Evolutionary conservation across 2,329 filamentous ascomycete genomes (phyloP), one percentile per base, ranked within the genome.

Genomic region (Immersiporthe knoxdaviesiana): DNA sequence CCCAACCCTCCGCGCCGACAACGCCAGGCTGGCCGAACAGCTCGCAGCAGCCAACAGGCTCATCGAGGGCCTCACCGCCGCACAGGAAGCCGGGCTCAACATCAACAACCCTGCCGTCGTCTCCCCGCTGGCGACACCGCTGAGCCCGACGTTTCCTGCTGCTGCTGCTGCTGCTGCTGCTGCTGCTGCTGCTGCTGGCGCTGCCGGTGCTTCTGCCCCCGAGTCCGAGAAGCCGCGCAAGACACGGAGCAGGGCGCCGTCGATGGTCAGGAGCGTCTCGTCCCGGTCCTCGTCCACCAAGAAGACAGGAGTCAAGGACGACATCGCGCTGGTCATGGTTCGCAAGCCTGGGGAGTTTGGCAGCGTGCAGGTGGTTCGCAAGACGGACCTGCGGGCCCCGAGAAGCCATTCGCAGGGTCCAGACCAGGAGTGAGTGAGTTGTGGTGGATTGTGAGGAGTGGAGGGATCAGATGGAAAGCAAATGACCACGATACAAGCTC

Each of bases 291-390:
- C 70, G 61, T 60, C 68, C 3, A 67, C 11, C 14, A 66, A 65
- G 61, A 65, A 63, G 68, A 47, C n/a, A 2, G 61, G 60, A 6
- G 52, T 27, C 60, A 70, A 66, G 65, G 68, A 72, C n/a, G 70
- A 72, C 39, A 64, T 71, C 7, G 69, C 67, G 39, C 70, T 72
- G 3, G 70, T 72, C 47, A 56, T 72, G 32, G 70, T 72, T 12
- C 66, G 70, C 5, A 70, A 70, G 11, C 50, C 70, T 14, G 65
- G 63, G 47, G 70, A 72, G 14, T 27, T 68, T 24, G 65, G 63
- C 16, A 70, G 60, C 11, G 47, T 70, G 41, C 67, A 70, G 27
- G 68, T 72, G 12, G 35, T 72, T 35, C 54, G 70, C 7, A 70
- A 68, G 66, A 70, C 66, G 58, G 70, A 72, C 14, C 8, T 72